Percentiles rank a stretch among this genome's conserved stretches.
These are phyloP conservation scores for Conoideocrella luteorostrata DNA, from an alignment of 2,329 filamentous ascomycete genomes.

Conservation along the genomic window DNA sequence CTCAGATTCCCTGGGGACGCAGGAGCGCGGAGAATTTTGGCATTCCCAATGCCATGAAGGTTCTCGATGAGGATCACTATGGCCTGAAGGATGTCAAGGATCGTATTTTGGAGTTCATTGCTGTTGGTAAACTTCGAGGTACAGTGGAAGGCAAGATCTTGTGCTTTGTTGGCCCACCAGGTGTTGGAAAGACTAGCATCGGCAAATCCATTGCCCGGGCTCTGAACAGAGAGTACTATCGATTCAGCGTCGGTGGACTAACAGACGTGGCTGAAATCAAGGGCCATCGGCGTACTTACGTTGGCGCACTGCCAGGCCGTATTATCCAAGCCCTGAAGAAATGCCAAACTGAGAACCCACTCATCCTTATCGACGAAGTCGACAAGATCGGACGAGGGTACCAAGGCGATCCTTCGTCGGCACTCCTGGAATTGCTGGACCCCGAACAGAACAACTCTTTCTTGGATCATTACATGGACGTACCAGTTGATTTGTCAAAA, in stretches of 20 bases:
- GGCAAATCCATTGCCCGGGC: slow-evolving; percentile 96
- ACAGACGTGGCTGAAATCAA: slow-evolving; percentile 99
- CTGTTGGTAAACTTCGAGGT: slow-evolving; percentile 91
- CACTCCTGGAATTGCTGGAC: slow-evolving; percentile 86
- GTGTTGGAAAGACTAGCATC: slow-evolving; percentile 97
- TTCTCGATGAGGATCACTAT: slow-evolving; percentile 94
- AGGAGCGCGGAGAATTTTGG: slow-evolving; percentile 94
- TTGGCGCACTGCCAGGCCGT: slow-evolving; percentile 87
- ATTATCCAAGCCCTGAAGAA: slow-evolving; percentile 99
- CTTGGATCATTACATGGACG: slow-evolving; percentile 97
- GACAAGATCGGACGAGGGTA: slow-evolving; percentile 97
- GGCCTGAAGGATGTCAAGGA: slow-evolving; percentile 98
- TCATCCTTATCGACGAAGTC: slow-evolving; percentile 94
- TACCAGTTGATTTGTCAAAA: slow-evolving; percentile 94
- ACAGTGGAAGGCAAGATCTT: slow-evolving; percentile 98
- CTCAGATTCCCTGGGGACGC: slow-evolving; percentile 95
- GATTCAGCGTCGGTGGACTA: slow-evolving; percentile 94
- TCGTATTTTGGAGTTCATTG: slow-evolving; percentile 95
- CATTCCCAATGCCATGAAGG: slow-evolving; percentile 81
- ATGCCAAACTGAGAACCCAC: slow-evolving; percentile 95
- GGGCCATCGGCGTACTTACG: slow-evolving; percentile 91
- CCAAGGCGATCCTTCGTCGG: slow-evolving; percentile 92
- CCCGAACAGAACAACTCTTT: slow-evolving; percentile 97
- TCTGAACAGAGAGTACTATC: slow-evolving; percentile 92
- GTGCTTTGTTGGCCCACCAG: slow-evolving; percentile 93